These are phyloP conservation scores for Sporisorium scitamineum DNA, from an alignment of 1,284 basidiomycete species.

Conservation along the genomic window DNA sequence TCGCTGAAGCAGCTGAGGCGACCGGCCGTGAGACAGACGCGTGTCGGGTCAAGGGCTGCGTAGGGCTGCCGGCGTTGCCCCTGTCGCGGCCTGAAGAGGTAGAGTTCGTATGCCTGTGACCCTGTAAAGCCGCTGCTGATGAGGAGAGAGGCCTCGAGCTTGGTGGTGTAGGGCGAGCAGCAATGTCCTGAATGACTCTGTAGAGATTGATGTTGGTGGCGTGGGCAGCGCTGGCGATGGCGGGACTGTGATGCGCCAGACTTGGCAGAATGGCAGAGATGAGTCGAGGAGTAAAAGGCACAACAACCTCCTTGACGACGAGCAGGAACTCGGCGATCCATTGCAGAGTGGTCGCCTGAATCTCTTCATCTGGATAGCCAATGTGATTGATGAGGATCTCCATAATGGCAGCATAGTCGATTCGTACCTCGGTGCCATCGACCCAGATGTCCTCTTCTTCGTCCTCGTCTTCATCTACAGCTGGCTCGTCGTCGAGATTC, in stretches of 20 bases:
- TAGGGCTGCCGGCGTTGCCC: slow-evolving; percentile 27
- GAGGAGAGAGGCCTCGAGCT: slow-evolving; percentile 59
- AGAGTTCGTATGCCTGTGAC: slow-evolving; percentile 19
- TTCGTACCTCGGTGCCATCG: slow-evolving; percentile 89
- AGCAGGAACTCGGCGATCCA: slow-evolving; percentile 93
- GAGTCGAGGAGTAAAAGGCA: slow-evolving; percentile 92
- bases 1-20: neutral
- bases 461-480: slow-evolving; percentile 66
- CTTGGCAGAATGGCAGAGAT: slow-evolving; percentile 93
- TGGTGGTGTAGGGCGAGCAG: slow-evolving; percentile 76
- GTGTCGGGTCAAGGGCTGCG: slow-evolving; percentile 16
- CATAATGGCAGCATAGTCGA: slow-evolving; percentile 91
- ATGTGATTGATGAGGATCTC: slow-evolving; percentile 94
- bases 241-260: slow-evolving; percentile 87
- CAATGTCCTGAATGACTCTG: slow-evolving; percentile 85
- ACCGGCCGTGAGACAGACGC: slow-evolving; percentile 22
- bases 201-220: slow-evolving; percentile 88
- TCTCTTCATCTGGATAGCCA: slow-evolving; percentile 75
- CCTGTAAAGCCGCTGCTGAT: slow-evolving; percentile 70
- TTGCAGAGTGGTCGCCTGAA: slow-evolving; percentile 74
- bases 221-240: slow-evolving; percentile 87
- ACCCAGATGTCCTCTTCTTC: slow-evolving; percentile 77
- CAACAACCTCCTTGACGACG: slow-evolving; percentile 89
- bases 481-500: slow-evolving; percentile 6
- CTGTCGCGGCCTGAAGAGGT: slow-evolving; percentile 29